Conservation (phyloP, 441 rosid genomes). For the Erodium moschatum region DNA sequence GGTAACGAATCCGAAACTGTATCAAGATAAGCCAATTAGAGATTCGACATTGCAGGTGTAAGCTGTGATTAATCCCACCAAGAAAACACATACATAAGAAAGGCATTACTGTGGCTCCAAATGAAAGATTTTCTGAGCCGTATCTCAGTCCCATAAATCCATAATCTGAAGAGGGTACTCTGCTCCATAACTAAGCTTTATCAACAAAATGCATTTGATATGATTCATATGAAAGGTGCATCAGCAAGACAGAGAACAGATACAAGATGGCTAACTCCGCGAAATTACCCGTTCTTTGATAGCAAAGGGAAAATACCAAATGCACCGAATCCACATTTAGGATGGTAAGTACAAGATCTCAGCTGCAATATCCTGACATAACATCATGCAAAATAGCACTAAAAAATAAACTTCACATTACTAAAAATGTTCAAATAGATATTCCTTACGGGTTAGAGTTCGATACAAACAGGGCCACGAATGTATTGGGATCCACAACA, state of each 20-base stretch:
- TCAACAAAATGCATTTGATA: constrained; percentile 17
- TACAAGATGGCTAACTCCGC: constrained; percentile 3
- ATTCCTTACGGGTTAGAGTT: constrained; percentile 63
- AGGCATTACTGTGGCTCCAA: constrained; percentile 63
- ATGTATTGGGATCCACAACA: constrained; percentile 76
- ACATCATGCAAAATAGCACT: constrained; percentile 18
- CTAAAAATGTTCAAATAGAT: background rate
- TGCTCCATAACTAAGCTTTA: constrained; percentile 25
- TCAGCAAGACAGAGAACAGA: constrained; percentile 4
- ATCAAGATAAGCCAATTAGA: constrained; percentile 13
- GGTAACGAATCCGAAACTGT: constrained; percentile 54
- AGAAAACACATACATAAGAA: constrained; percentile 37
- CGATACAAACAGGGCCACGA: constrained; percentile 72
- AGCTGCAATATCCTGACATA: constrained; percentile 48
- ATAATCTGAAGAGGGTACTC: constrained; percentile 42
- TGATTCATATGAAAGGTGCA: background rate
- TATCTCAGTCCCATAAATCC: constrained; percentile 84
- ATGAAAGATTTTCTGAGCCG: constrained; percentile 60
- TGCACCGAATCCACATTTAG: constrained; percentile 72
- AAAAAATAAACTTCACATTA: background rate
- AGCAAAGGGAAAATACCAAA: constrained; percentile 67
- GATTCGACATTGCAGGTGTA: background rate
- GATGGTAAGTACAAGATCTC: constrained; percentile 65
- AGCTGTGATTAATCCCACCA: background rate
- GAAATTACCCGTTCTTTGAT: constrained; percentile 38